Evolutionary conservation across 2,329 filamentous ascomycete genomes (phyloP), one percentile per base, ranked within the genome.

Genomic region (Basipetospora sp.): DNA sequence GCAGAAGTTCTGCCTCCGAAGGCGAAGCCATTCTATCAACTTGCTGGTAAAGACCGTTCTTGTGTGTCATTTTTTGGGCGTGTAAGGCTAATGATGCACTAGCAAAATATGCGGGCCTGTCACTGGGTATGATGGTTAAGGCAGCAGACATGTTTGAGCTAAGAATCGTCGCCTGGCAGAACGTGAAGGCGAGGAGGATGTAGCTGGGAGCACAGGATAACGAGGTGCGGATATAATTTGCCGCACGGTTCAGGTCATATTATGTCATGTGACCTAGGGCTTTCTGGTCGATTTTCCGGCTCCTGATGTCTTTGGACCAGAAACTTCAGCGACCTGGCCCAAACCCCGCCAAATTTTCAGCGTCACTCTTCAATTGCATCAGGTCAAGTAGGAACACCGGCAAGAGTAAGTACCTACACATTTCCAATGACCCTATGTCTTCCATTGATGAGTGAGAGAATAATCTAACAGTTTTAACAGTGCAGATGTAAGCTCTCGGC

Each of bases 401-500:
- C 63, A 74, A 66, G 59, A 75, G 71, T 75, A 62, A 69, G 71
- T 71, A 43, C 41, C 47, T 20, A 38, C 17, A 15, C 18, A 9
- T 14, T 38, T 15, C 26, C 31, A 10, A 32, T 42, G 31, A 17
- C 35, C 22, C 42, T 41, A 44, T 34, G n/a, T n/a, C n/a, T n/a
- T n/a, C n/a, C n/a, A 32, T 19, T 25, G 25, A 38, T 34, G 34
- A 37, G 34, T 34, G 15, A n/a, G 6, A 6, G 22, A 25, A 25
- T 25, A 25, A n/a, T 9, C 71, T 77, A 64, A 78, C 62, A 40
- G 51, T 60, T 34, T 44, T 19, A 37, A 55, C 51, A 88, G 83
- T 90, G 83, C 83, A 90, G 78, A 90, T 90, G 82, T 88, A 77
- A 80, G 80, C 54, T 47, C 45, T 46, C 50, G 46, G 43, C 40